phyloP scores from a whole-genome alignment of 257 asterid species.

The Cruciata laevipes region DNA sequence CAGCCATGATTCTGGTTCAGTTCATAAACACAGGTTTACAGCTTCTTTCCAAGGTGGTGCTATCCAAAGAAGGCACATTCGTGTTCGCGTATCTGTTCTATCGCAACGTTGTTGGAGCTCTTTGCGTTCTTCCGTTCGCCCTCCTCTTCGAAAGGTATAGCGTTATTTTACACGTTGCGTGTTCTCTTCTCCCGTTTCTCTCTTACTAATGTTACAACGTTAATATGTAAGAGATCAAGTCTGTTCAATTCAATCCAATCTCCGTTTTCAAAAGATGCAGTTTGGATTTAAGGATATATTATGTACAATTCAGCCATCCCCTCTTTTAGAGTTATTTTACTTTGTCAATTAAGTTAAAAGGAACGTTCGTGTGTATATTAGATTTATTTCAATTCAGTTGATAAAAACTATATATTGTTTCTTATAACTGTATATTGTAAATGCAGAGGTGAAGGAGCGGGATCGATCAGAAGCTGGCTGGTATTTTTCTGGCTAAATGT shows the following conservation, averaged over 20 bases:
- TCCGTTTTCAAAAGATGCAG: too few relatives aligned
- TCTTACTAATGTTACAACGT: too few relatives aligned
- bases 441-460: constrained; percentile 12
- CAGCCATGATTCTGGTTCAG: constrained; percentile 54
- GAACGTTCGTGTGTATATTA: too few relatives aligned
- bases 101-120: constrained; percentile 45
- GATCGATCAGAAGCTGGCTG: constrained; percentile 21
- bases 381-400: background rate
- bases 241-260: too few relatives aligned
- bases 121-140: constrained; percentile 45
- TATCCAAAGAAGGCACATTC: constrained; percentile 35
- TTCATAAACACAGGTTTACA: constrained; percentile 44
- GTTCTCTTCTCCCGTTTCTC: too few relatives aligned
- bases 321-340: too few relatives aligned
- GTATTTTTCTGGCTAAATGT: constrained; percentile 40
- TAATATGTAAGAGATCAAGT: too few relatives aligned
- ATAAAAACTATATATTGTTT: too few relatives aligned
- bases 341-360: too few relatives aligned
- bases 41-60: constrained; percentile 47
- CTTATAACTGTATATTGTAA: too few relatives aligned
- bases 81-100: constrained; percentile 46
- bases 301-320: too few relatives aligned
- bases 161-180: background rate
- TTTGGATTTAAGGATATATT: too few relatives aligned
- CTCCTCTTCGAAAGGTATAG: constrained; percentile 41